These are phyloP conservation scores for Lichtheimia hyalospora DNA, from an alignment of 371 early-diverging fungal genomes.

Conservation along the genomic window DNA sequence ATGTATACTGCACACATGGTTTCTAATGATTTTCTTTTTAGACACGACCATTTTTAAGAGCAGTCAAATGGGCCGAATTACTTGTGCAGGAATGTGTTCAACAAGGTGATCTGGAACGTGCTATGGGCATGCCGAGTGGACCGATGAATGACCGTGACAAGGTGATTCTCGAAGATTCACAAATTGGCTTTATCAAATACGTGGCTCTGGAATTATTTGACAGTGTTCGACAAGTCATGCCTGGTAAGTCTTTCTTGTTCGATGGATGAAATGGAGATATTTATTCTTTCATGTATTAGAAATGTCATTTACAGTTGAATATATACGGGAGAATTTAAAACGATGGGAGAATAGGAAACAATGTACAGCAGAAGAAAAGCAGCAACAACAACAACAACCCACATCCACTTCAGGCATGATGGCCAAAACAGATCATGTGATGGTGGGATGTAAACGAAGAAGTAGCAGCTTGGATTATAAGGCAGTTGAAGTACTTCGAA, in stretches of 20 bases:
- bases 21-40: neutral
- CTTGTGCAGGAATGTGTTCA: constrained; percentile 58
- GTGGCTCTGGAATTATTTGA: constrained; percentile 69
- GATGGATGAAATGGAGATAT: neutral
- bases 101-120: constrained; percentile 64
- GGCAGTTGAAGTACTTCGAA: constrained; percentile 12
- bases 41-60: constrained; percentile 57
- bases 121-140: constrained; percentile 50
- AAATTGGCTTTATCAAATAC: constrained; percentile 65
- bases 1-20: neutral
- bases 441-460: constrained; percentile 4
- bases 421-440: no score
- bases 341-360: constrained; percentile 31
- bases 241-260: constrained; percentile 5
- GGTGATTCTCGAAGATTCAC: constrained; percentile 53
- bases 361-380: constrained; percentile 7
- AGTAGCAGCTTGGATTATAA: constrained; percentile 22
- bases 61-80: constrained; percentile 50
- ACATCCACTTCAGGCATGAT: neutral
- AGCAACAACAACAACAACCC: neutral
- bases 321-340: constrained; percentile 33
- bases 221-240: constrained; percentile 34
- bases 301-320: constrained; percentile 40
- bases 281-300: neutral
- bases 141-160: constrained; percentile 54